These are phyloP conservation scores for Penicillium crustosum DNA, from an alignment of 2,329 filamentous ascomycete species.

Conservation along the genomic window DNA sequence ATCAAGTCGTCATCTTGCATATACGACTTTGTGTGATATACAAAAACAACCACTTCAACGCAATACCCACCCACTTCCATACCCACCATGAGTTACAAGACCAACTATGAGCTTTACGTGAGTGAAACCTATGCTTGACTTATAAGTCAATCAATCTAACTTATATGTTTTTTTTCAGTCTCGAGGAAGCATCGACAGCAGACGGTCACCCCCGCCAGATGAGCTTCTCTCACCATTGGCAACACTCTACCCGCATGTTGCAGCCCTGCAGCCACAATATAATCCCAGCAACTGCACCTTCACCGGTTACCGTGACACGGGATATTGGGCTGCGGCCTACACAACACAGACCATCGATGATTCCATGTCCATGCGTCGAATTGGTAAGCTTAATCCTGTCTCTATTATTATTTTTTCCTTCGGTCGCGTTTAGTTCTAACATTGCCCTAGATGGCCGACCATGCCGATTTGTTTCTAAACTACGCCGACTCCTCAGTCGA, in stretches of 20 bases:
- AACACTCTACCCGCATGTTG: constrained; percentile 40
- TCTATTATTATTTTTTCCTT: constrained; percentile 2
- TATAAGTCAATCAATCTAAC: constrained; percentile 1
- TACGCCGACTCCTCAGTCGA: constrained; percentile 35
- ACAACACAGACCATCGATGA: constrained; percentile 28
- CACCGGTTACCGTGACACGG: constrained; percentile 30
- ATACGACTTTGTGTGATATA: neutral
- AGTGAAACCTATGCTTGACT: constrained; percentile 16
- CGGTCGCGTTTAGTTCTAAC: constrained; percentile 16
- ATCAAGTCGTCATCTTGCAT: constrained; percentile 2
- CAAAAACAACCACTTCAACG: neutral
- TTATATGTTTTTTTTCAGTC: constrained; percentile 14
- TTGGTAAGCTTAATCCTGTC: constrained; percentile 25
- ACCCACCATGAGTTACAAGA: constrained; percentile 38
- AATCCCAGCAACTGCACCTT: constrained; percentile 31
- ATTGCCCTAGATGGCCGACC: constrained; percentile 25
- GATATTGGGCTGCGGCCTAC: constrained; percentile 36
- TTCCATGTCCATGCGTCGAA: constrained; percentile 19
- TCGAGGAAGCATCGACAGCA: constrained; percentile 30
- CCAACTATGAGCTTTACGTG: constrained; percentile 43
- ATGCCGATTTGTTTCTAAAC: constrained; percentile 33
- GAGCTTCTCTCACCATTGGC: constrained; percentile 35
- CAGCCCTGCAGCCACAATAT: constrained; percentile 37
- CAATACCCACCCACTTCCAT: constrained; percentile 1
- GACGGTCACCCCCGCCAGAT: constrained; percentile 29